Evolutionary conservation across 345 rosid genomes (phyloP).

Genomic region (Barbarea vulgaris): DNA sequence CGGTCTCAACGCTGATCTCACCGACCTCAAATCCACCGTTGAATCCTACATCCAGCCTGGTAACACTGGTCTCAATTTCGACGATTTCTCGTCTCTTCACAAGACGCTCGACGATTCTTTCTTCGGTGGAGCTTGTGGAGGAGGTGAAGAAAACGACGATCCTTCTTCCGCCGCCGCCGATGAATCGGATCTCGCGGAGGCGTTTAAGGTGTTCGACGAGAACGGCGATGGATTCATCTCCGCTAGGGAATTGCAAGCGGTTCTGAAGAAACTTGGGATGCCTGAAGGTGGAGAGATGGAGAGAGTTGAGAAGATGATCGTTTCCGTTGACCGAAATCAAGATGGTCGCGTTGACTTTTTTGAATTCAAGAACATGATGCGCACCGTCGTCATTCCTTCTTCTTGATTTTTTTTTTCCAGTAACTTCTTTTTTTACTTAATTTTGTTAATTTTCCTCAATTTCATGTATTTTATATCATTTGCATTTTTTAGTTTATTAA

Average conservation of each 20-base stretch:
- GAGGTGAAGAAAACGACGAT: background rate
- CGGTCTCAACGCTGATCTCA: conserved; percentile 63
- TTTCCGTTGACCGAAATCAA: conserved; percentile 71
- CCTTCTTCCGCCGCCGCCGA: conserved; percentile 31
- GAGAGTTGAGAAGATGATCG: conserved; percentile 79
- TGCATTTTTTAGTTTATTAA: background rate
- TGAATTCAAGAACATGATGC: conserved; percentile 95
- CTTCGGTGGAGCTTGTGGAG: conserved; percentile 38
- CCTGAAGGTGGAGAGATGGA: conserved; percentile 70
- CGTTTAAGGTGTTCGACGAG: conserved; percentile 93
- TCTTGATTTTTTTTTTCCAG: conserved; percentile 20
- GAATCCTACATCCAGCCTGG: conserved; percentile 59
- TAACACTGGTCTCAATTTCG: conserved; percentile 55
- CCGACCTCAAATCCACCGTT: conserved; percentile 62
- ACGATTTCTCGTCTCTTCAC: conserved; percentile 69
- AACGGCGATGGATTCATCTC: conserved; percentile 92
- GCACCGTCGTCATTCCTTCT: conserved; percentile 49
- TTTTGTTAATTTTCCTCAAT: background rate
- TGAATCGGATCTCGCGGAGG: conserved; percentile 79
- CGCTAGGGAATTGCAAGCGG: conserved; percentile 72
- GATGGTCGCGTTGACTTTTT: conserved; percentile 90
- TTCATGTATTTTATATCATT: conserved; percentile 22
- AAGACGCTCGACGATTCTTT: conserved; percentile 56
- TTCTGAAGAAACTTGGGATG: conserved; percentile 70
- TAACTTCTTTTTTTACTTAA: background rate